Base-by-base conservation (phyloP, 2,329 filamentous ascomycete species). In the Ophiocordyceps camponoti-rufipedis region DNA sequence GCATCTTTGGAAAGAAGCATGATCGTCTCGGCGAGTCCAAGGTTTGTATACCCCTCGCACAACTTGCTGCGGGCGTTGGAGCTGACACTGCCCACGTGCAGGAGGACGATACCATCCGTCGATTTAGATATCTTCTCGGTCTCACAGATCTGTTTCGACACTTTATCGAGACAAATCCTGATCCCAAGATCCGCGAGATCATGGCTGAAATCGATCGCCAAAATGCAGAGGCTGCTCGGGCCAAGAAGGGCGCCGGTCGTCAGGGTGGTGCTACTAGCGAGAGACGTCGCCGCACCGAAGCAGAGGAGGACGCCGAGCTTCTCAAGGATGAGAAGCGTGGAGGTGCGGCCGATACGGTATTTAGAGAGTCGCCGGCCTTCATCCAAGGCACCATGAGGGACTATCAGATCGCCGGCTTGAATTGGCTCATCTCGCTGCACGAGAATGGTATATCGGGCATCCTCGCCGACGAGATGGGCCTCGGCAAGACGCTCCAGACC, bases 361-460 rank as follows among this genome's bases (percentile, higher is more conserved):
- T 98, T 64, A 79, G 89, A 49, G 91, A 96, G 49, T 96, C 89
- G 2, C 91, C 91, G 12, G 65, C 80, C n/a, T 98, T 85, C 59
- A 80, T 98, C 50, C 67, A 94, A 14, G 83, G 91, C 41, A 69
- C 75, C 47, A 95, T 98, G 86, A 80, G 91, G 58, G 91, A 98
- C 62, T 98, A 98, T 64, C 91, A 98, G 62, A 72, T 98, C 54
- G 84, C 85, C 32, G 91, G 91, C 52, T 71, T 98, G 53, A 98
- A 98, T 62, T 98, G 91, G 91, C 74, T 98, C 42, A 87, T 98
- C 54, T 96, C 88, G 12, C 73, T 98, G 6, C 91, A 98, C 56
- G 91, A 98, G 63, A 98, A 98, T 56, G 91, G 91, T 68, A 98
- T 98, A 53, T 96, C 89, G 18, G 91, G 91, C 53, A 98, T 98